A percentile compares a stretch with the other conserved stretches of the same genome.
Evolutionary conservation across 805 yeast species (phyloP).

Genomic region (Danielia reshetovae): DNA sequence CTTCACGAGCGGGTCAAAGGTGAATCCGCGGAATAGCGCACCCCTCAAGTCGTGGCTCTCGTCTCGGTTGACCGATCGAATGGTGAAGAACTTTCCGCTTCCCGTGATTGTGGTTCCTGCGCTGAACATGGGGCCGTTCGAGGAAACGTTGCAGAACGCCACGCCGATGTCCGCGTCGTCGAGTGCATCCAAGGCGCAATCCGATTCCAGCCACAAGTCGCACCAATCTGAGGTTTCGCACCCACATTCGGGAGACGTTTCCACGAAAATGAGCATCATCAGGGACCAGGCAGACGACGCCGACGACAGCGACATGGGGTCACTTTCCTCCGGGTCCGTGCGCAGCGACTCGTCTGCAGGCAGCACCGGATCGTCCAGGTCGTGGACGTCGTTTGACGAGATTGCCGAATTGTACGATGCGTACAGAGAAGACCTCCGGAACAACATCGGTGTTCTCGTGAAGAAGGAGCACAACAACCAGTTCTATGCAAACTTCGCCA

Average conservation of each 20-base stretch:
- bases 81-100: slow-evolving; percentile 59
- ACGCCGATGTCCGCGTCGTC: background rate
- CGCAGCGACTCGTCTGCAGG: slow-evolving; percentile 17
- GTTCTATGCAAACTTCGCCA: slow-evolving; percentile 26
- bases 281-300: background rate
- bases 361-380: slow-evolving; percentile 24
- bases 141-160: slow-evolving; percentile 16
- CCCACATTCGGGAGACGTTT: background rate
- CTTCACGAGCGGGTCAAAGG: slow-evolving; percentile 54
- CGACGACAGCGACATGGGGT: slow-evolving; percentile 6
- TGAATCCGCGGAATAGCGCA: slow-evolving; percentile 37
- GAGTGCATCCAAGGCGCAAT: background rate
- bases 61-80: slow-evolving; percentile 58
- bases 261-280: background rate
- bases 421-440: slow-evolving; percentile 22
- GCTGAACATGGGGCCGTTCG: slow-evolving; percentile 51
- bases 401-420: slow-evolving; percentile 30
- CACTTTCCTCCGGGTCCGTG: slow-evolving; percentile 13
- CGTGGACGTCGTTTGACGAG: slow-evolving; percentile 38
- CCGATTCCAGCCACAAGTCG: no score
- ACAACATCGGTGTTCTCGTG: slow-evolving; percentile 12
- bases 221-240: no score
- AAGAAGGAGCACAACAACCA: slow-evolving; percentile 19
- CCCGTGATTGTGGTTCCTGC: slow-evolving; percentile 71
- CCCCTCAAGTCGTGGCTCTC: slow-evolving; percentile 60